Percentiles rank a stretch among this genome's conserved stretches.
Conservation (phyloP, 371 early-diverging fungal genomes). For the Mortierella sp. region DNA sequence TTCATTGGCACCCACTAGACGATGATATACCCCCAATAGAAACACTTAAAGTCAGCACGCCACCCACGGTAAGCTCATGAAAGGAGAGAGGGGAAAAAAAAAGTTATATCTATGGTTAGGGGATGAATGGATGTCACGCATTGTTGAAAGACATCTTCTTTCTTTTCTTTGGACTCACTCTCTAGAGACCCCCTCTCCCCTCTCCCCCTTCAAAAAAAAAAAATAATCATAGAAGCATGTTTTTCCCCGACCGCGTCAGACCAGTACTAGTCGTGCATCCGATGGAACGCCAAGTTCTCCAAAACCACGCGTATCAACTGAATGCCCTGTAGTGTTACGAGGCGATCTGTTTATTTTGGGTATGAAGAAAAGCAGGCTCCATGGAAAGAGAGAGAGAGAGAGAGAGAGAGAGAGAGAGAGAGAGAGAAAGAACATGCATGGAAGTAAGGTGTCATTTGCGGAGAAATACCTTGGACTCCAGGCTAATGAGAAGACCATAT, state of each 20-base stretch:
- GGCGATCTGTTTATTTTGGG: slow-evolving; percentile 43
- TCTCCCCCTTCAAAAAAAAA: not conserved
- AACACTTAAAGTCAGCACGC: slow-evolving; percentile 31
- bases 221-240: slow-evolving; percentile 15
- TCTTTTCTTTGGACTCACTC: too few species aligned
- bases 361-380: not conserved
- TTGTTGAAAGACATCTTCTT: too few species aligned
- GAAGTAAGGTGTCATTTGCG: too few species aligned
- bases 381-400: too few species aligned
- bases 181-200: not conserved
- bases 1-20: slow-evolving; percentile 48
- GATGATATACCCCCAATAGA: slow-evolving; percentile 49
- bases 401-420: too few species aligned
- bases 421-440: too few species aligned
- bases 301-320: slow-evolving; percentile 30
- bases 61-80: slow-evolving; percentile 24
- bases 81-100: too few species aligned
- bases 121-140: too few species aligned
- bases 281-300: slow-evolving; percentile 17
- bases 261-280: slow-evolving; percentile 27
- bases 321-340: slow-evolving; percentile 31
- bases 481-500: too few species aligned
- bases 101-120: too few species aligned
- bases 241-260: slow-evolving; percentile 30
- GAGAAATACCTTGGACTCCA: too few species aligned